A percentile compares a stretch with the other conserved stretches of the same genome.
phyloP scores from a whole-genome alignment of 768 basidiomycete species.

The Candolleomyces efflorescens region DNA sequence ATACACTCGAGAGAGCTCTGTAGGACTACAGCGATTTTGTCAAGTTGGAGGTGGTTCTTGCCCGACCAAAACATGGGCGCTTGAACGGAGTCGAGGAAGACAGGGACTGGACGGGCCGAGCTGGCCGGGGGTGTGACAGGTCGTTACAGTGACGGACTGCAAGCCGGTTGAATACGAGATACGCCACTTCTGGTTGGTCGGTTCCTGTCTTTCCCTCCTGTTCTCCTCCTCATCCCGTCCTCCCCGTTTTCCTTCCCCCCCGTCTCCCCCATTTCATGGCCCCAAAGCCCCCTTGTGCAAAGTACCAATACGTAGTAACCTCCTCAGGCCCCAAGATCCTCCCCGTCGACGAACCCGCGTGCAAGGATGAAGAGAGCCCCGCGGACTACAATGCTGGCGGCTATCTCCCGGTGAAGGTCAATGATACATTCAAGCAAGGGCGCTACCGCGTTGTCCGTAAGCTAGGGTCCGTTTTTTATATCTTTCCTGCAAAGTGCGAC shows the following conservation, averaged over 20 bases:
- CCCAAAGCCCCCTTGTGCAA: slow-evolving; percentile 60
- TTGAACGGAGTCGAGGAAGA: too few species aligned
- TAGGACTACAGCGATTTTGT: too few species aligned
- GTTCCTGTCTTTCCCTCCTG: slow-evolving; percentile 3
- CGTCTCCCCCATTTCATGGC: slow-evolving; percentile 48
- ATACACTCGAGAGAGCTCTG: too few species aligned
- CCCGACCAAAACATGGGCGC: too few species aligned
- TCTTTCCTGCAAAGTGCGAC: neutral
- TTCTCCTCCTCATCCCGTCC: slow-evolving; percentile 13
- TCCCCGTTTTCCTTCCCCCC: neutral
- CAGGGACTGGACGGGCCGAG: too few species aligned
- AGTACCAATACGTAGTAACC: slow-evolving; percentile 74
- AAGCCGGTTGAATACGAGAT: slow-evolving; percentile 10
- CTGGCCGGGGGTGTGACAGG: neutral
- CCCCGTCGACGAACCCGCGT: slow-evolving; percentile 58
- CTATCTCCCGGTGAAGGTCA: slow-evolving; percentile 76
- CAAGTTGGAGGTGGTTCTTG: too few species aligned
- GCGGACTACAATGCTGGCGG: slow-evolving; percentile 81
- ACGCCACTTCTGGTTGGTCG: slow-evolving; percentile 3
- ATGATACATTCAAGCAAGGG: slow-evolving; percentile 78
- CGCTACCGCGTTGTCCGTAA: slow-evolving; percentile 88
- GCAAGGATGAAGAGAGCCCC: slow-evolving; percentile 79
- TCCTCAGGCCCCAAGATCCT: slow-evolving; percentile 64
- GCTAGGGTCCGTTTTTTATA: slow-evolving; percentile 57
- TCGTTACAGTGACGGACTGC: neutral